A percentile compares a stretch with the other conserved stretches of the same genome.
Evolutionary conservation across 148 eudicot genomes (phyloP).

Genomic region (Rhododendron henanense): DNA sequence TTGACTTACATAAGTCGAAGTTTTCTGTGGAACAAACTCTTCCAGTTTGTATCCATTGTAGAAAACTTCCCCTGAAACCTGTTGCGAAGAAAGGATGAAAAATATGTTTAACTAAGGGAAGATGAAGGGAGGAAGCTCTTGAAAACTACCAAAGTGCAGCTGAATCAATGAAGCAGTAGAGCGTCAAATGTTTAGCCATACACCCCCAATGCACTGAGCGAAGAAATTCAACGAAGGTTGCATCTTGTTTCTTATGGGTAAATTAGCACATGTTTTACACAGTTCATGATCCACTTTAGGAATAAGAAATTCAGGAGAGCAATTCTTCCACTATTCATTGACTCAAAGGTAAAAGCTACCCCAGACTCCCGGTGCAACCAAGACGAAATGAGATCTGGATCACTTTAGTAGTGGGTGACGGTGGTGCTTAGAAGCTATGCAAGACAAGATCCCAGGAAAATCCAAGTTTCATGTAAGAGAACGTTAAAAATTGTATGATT

Average conservation of each 20-base stretch:
- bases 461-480: neutral
- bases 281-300: neutral
- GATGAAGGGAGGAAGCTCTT: neutral
- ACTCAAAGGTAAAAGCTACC: neutral
- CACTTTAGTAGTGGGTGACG: conserved; percentile 11
- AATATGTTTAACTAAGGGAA: neutral
- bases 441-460: neutral
- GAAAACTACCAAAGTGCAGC: neutral
- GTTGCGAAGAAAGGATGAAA: neutral
- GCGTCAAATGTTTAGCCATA: neutral
- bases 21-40: conserved; percentile 70
- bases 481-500: neutral
- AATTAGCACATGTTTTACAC: neutral
- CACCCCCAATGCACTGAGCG: neutral
- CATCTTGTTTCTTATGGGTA: neutral
- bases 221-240: neutral
- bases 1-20: conserved; percentile 73
- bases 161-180: neutral
- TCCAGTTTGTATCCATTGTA: conserved; percentile 65
- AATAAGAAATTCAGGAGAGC: neutral
- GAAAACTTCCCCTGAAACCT: conserved; percentile 58
- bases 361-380: neutral
- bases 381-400: neutral
- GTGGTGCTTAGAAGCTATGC: neutral
- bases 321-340: neutral